phyloP scores from a whole-genome alignment of 345 rosid species.

The Aquilaria sinensis region DNA sequence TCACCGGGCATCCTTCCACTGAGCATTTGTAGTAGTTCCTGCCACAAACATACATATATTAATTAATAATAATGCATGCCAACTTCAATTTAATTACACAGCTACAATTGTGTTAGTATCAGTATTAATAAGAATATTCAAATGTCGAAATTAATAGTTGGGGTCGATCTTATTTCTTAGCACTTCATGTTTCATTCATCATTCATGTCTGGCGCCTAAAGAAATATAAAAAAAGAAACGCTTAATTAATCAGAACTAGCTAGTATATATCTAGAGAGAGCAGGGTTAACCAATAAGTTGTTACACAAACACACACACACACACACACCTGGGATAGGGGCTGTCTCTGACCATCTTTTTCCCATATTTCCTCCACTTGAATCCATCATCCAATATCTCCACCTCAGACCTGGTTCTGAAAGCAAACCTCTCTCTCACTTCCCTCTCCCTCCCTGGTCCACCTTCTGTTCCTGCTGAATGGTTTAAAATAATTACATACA shows the following conservation, averaged over 20 bases:
- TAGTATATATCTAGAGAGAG: no score
- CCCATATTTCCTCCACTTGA: constrained; percentile 95
- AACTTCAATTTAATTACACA: no score
- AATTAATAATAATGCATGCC: no score
- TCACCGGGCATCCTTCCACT: constrained; percentile 67
- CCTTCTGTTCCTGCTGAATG: constrained; percentile 8
- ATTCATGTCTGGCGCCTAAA: no score
- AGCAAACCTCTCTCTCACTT: constrained; percentile 54
- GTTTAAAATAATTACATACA: neutral
- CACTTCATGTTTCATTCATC: no score
- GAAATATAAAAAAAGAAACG: no score
- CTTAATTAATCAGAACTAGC: no score
- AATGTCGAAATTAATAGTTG: no score
- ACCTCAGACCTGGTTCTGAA: constrained; percentile 76
- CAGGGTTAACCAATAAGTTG: no score
- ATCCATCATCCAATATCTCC: constrained; percentile 87
- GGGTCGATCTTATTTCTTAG: no score
- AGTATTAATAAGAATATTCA: no score
- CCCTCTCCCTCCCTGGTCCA: constrained; percentile 29
- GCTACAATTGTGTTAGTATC: no score
- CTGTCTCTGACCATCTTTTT: constrained; percentile 96
- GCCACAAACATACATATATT: constrained; percentile 2
- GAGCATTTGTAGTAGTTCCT: constrained; percentile 91
- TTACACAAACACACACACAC: neutral
- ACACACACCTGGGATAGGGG: constrained; percentile 75